These are phyloP conservation scores for Puccinia polysora DNA, from an alignment of 1,284 basidiomycete genomes.

Conservation along the genomic window DNA sequence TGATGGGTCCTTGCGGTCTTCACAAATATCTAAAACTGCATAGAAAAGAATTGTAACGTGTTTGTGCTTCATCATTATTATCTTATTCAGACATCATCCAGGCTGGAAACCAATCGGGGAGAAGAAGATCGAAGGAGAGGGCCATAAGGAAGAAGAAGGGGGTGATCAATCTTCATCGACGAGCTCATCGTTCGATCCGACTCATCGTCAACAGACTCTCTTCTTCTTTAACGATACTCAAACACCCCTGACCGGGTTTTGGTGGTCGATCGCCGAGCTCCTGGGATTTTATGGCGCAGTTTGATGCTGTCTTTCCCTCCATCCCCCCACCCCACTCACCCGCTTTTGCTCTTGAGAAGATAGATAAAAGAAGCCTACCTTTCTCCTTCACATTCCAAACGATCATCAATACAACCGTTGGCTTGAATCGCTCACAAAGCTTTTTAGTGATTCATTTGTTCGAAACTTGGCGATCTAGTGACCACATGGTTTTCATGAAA, in stretches of 20 bases:
- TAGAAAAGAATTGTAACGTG: neutral
- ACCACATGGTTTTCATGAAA: no score
- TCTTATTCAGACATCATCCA: constrained; percentile 26
- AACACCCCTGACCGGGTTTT: neutral
- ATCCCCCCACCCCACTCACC: no score
- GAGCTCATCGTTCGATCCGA: neutral
- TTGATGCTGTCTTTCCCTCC: no score
- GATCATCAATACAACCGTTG: no score
- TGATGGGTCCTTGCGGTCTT: no score
- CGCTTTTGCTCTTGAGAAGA: no score
- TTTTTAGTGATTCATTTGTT: no score
- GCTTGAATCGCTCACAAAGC: no score
- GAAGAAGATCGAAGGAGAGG: neutral
- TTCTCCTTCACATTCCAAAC: no score
- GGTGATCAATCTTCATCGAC: neutral
- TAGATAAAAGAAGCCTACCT: no score
- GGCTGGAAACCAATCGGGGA: constrained; percentile 32
- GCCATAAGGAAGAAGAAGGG: neutral
- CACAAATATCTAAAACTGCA: neutral
- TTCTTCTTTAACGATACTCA: no score
- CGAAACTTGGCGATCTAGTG: no score
- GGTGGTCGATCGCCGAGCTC: constrained; percentile 28
- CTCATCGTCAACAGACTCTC: constrained; percentile 9
- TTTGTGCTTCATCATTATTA: neutral
- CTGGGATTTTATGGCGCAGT: constrained; percentile 22